Conservation (phyloP, 805 yeast species). For the Saturnispora hagleri region DNA sequence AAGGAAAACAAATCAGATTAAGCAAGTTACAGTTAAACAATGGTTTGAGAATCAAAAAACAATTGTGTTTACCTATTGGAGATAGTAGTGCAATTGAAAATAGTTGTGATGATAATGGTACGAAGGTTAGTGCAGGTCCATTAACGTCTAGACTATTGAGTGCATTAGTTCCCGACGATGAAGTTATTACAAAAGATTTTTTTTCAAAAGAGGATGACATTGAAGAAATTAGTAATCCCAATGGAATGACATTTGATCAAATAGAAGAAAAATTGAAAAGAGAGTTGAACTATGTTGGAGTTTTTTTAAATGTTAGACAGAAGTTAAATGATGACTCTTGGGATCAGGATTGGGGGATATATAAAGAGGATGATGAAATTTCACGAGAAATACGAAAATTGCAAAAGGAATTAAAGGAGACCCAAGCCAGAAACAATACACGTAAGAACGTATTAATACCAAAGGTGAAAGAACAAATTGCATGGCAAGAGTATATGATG, state of each 20-base stretch:
- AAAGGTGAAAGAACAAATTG: constrained; percentile 74
- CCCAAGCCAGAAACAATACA: constrained; percentile 53
- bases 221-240: constrained; percentile 27
- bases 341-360: constrained; percentile 63
- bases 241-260: constrained; percentile 57
- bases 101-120: constrained; percentile 51
- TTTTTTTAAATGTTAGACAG: constrained; percentile 56
- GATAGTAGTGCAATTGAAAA: constrained; percentile 36
- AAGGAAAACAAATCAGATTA: constrained; percentile 20
- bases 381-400: constrained; percentile 71
- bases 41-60: constrained; percentile 17
- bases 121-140: constrained; percentile 77
- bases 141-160: constrained; percentile 73
- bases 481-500: constrained; percentile 89
- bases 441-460: constrained; percentile 62
- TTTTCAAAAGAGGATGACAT: constrained; percentile 26
- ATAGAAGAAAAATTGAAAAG: constrained; percentile 83
- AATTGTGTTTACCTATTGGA: constrained; percentile 46
- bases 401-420: constrained; percentile 57
- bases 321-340: constrained; percentile 28
- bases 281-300: constrained; percentile 85
- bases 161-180: constrained; percentile 54
- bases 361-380: constrained; percentile 89
- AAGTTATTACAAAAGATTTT: constrained; percentile 8
- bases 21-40: constrained; percentile 18